A percentile compares a stretch with the other conserved stretches of the same genome.
phyloP scores from a whole-genome alignment of 2,329 filamentous ascomycete species.

The Claviceps maximensis region DNA sequence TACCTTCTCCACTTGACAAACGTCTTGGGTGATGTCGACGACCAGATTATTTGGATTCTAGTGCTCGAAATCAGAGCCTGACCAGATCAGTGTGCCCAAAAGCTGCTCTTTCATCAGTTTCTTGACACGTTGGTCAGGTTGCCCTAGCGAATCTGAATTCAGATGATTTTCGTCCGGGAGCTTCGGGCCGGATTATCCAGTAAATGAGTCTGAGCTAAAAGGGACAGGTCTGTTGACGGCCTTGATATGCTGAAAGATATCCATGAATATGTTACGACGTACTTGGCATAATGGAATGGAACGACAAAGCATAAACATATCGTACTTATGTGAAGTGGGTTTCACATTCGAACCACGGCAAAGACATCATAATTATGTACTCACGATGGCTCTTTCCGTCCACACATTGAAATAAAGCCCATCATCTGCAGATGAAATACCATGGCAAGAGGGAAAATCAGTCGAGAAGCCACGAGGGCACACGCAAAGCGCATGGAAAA shows the following conservation, averaged over 20 bases:
- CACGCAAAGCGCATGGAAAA: neutral
- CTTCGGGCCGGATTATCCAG: neutral
- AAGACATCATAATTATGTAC: neutral
- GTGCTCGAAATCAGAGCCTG: constrained; percentile 11
- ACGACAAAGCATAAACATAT: neutral
- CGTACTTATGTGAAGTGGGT: neutral
- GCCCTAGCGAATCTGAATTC: neutral
- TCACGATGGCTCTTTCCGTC: neutral
- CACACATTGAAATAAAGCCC: neutral
- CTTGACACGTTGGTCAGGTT: neutral
- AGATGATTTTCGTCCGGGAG: too few relatives aligned
- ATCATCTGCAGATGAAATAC: neutral
- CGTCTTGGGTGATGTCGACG: constrained; percentile 6
- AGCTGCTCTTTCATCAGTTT: neutral
- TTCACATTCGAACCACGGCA: neutral
- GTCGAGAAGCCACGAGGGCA: neutral
- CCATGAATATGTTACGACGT: neutral
- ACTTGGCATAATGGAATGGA: neutral
- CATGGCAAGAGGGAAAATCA: too few relatives aligned
- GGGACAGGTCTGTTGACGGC: neutral
- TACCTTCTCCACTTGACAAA: neutral
- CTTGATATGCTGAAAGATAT: neutral
- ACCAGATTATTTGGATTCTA: constrained; percentile 8
- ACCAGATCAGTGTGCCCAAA: constrained; percentile 14
- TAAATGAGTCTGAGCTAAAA: neutral